Conservation (phyloP, 257 asterid genomes). For the Jaltomata sinuosa region DNA sequence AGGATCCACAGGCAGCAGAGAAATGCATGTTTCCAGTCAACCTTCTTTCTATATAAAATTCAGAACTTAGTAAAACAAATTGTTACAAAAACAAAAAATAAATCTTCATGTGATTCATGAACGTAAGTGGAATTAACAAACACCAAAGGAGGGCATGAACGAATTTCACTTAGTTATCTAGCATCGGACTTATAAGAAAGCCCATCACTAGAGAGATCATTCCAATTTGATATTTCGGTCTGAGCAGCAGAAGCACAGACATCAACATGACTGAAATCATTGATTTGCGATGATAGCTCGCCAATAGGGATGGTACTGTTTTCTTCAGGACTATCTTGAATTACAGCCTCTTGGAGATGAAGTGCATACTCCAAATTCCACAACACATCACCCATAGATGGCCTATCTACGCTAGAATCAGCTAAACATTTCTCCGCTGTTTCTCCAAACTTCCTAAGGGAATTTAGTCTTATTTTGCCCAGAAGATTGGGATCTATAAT, state of each 20-base stretch:
- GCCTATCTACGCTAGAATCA: background rate
- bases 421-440: background rate
- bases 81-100: background rate
- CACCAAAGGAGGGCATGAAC: background rate
- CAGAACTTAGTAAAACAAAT: background rate
- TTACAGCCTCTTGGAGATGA: background rate
- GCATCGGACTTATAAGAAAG: background rate
- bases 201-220: background rate
- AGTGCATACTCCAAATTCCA: background rate
- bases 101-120: background rate
- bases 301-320: background rate
- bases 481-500: background rate
- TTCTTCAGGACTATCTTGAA: background rate
- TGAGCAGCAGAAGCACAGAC: background rate
- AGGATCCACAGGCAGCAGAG: background rate
- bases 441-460: background rate
- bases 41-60: too few species aligned
- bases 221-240: background rate
- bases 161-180: background rate
- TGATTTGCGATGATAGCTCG: background rate
- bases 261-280: background rate
- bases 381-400: background rate
- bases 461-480: background rate
- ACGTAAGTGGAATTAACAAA: background rate
- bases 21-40: background rate